Evolutionary conservation across 495 filamentous ascomycete genomes (phyloP), one percentile per base, ranked within the genome.

Genomic region (Penicillium dipodomyicola): DNA sequence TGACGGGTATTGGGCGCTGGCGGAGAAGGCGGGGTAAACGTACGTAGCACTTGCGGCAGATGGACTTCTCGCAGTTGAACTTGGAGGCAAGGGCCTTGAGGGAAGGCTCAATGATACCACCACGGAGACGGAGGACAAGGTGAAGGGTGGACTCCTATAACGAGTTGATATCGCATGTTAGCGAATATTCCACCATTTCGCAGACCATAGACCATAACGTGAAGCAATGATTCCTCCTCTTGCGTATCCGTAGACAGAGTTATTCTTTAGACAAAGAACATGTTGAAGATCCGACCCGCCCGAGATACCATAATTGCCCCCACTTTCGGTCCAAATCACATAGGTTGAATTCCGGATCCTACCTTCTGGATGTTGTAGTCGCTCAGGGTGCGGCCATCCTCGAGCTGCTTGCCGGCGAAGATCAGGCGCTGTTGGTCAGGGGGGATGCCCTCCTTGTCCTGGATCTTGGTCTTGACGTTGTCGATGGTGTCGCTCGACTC

Each of bases 301-400:
- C 5, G 49, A 49, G 25, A 61, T 61, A 47, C 48, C 25, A 44
- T n/a, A 30, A 25, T 15, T 23, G 47, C 35, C 50, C 8, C 41
- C 46, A 42, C 42, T 52, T 49, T 45, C 37, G 46, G 37, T 56
- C 44, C 51, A 56, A 48, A 37, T 57, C 59, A 62, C 23, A 25
- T 48, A 47, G 33, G 15, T 51, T 27, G 40, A 30, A 30, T 17
- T 35, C 23, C 41, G 23, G 47, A 40, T 59, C 85, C 72, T 80
- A 93, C 91, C 88, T 98, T 98, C 84, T 98, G 94, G 80, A 98
- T 98, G 83, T 98, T 98, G 87, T 98, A 98, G 80, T 98, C 94
- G 72, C 87, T 92, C 64, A 98, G 85, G 60, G 94, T 98, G 69
- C 94, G 89, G 78, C 94, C 94, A 82, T 98, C 94, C 87, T 98